Evolutionary conservation across 805 yeast species (phyloP).

Genomic region (Hanseniaspora vineae): DNA sequence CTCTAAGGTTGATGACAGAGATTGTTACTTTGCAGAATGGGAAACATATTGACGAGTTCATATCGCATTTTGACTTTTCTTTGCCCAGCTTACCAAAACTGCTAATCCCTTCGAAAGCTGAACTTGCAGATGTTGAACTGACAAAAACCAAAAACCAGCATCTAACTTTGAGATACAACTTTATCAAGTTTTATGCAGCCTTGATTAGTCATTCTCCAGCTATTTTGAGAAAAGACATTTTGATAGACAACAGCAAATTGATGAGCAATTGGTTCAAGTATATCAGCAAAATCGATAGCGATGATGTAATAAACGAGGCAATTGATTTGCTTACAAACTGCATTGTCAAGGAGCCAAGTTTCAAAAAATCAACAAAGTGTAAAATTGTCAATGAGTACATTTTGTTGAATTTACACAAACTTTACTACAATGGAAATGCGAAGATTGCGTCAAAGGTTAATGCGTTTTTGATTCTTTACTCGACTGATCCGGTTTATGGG

Average conservation of each 20-base stretch:
- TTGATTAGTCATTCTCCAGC: slow-evolving; percentile 38
- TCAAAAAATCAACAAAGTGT: slow-evolving; percentile 57
- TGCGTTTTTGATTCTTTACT: slow-evolving; percentile 34
- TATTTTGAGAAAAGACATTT: slow-evolving; percentile 48
- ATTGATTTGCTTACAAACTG: slow-evolving; percentile 35
- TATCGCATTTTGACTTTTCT: slow-evolving; percentile 56
- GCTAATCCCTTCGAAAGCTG: slow-evolving; percentile 39
- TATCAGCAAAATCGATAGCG: slow-evolving; percentile 40
- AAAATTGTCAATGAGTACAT: slow-evolving; percentile 70
- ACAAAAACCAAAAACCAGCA: slow-evolving; percentile 21
- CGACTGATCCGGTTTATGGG: slow-evolving; percentile 39
- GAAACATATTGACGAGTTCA: slow-evolving; percentile 39
- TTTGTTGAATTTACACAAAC: slow-evolving; percentile 40
- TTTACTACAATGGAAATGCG: slow-evolving; percentile 31
- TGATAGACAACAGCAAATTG: slow-evolving; percentile 43
- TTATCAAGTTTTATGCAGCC: slow-evolving; percentile 48
- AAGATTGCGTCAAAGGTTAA: slow-evolving; percentile 27
- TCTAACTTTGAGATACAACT: slow-evolving; percentile 38
- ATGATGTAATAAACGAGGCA: slow-evolving; percentile 27
- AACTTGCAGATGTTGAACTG: slow-evolving; percentile 26
- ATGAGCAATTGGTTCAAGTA: slow-evolving; percentile 58
- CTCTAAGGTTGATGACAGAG: slow-evolving; percentile 41
- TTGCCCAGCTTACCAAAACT: slow-evolving; percentile 49
- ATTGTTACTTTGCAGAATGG: slow-evolving; percentile 39
- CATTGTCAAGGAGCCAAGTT: slow-evolving; percentile 46